Base-by-base conservation (phyloP, 1,284 basidiomycete genomes). In the Ceratobasidium sp. region DNA sequence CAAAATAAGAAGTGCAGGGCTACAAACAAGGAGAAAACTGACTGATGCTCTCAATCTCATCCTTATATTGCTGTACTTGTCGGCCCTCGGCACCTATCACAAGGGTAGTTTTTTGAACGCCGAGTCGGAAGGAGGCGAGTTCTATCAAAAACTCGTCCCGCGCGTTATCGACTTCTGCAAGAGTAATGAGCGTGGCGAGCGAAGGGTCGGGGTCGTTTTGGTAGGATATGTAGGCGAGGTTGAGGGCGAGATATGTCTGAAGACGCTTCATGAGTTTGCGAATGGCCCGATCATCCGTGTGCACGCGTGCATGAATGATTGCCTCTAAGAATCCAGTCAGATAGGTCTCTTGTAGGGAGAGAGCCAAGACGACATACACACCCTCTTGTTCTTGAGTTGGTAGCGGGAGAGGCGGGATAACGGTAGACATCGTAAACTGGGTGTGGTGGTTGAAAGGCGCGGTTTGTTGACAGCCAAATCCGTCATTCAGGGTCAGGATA, bases 21-120 rank as follows among this genome's bases (percentile, higher is more conserved):
- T 49, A 57, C 62, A 26, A 54, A 71, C 4, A 52, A 41, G n/a
- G 46, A 2, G n/a, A 30, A 28, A 6, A 83, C 87, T 57, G 78
- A 91, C 92, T 89, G 79, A 93, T 91, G 76, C 86, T 82, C 75
- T 87, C 84, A 63, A 86, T 86, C 78, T 93, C 91, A 49, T 85
- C 83, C 77, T 91, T 86, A 78, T 94, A 94, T 79, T 92, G 89
- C 77, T 91, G 89, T 1, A 92, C 91, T 80, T 94, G 91, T 76
- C 92, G 84, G 61, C 87, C 87, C 82, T 94, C 92, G 7, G 91
- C 92, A 78, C 92, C 89, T 78, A 91, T 93, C 59, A 92, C 88
- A 87, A 93, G 90, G 41, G 85, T 83, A 75, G 86, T 90, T 82
- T 93, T 94, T 81, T 89, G 87, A 76, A 94, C 82, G 66, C 87